Evolutionary conservation across 1,284 basidiomycete genomes (phyloP), one percentile per base, ranked within the genome.

Genomic region (Paramarasmius palmivorus): DNA sequence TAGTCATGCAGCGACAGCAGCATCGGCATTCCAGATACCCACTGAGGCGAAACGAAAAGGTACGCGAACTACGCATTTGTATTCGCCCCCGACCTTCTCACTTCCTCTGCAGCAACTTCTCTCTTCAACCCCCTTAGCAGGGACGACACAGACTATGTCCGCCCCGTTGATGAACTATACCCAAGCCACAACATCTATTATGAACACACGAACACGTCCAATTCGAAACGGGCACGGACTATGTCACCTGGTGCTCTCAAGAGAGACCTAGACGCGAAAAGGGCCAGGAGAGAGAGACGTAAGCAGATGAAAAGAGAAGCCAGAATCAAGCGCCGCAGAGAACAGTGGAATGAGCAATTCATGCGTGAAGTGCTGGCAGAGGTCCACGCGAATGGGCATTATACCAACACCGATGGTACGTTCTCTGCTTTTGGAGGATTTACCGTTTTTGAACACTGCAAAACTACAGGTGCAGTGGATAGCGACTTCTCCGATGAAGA

Each of bases 41-140:
- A 55, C 58, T 29, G 51, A 45, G 15, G 55, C 57, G 12, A 81
- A 82, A 61, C 75, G 82, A 38, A 81, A 82, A 73, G 73, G 82
- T 82, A 55, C 25, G 62, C 53, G 36, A 37, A 37, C 14, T 50
- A 34, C n/a, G 20, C 36, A 45, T 38, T 39, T 25, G 9, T 23
- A 50, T 47, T 17, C 15, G 36, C 22, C n/a, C 34, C 26, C 22
- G 48, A 51, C 2, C 50, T 56, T 61, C 63, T 52, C 62, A 34
- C 53, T 29, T 1, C 4, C 32, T 49, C 38, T 41, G 19, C 53
- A 75, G 72, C 66, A 5, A 56, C 66, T 25, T 59, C 62, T 34
- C 59, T 71, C 46, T 64, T 71, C 54, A 67, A 73, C 63, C 38
- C 63, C 61, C 12, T 50, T 19, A 63, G 29, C 6, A 32, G 29